Base-by-base conservation (phyloP, 768 basidiomycete genomes). In the Megacollybia marginata region DNA sequence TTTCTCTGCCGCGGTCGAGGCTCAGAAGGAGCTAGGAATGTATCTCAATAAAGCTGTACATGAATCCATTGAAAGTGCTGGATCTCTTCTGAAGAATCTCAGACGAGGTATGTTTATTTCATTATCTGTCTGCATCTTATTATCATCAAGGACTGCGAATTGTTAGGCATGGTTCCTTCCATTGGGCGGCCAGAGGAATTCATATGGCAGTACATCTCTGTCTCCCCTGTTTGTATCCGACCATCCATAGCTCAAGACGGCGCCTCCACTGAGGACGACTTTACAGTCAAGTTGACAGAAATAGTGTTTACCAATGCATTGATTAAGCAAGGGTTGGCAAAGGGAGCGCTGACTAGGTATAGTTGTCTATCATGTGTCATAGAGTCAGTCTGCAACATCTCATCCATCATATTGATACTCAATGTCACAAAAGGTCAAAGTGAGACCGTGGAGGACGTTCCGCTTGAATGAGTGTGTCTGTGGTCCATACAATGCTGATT, bases 311-410 rank as follows among this genome's bases (percentile, higher is more conserved):
- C 86, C 52, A 98, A 97, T 59, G 85, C 88, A 28, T 75, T 96
- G 28, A 92, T 99, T 59, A 91, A 91, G 63, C 85, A 91, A 57
- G 91, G 89, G 8, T 75, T 98, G 10, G 78, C 79, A 5, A 92
- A 90, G 66, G 96, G 96, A 43, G 79, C 86, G 4, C 88, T 89
- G 2, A 93, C 88, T 12, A 2, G 52, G 33, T 49, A n/a, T 52
- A 91, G 87, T 75, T 99, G 15, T 98, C 96, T 5, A 98, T 99
- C 64, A 98, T 99, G 92, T 96, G 93, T 62, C 96, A 99, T 69
- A 76, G 93, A 52, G 94, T 89, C 51, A 56, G 78, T 60, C 6
- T 46, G 18, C 23, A 28, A 6, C 23, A 28, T 28, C 23, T 6
- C 23, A 28, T 6, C 6, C 23, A 6, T 28, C 23, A 28, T 28